These are phyloP conservation scores for Tulasnella sp. DNA, from an alignment of 768 basidiomycete genomes.

Conservation along the genomic window DNA sequence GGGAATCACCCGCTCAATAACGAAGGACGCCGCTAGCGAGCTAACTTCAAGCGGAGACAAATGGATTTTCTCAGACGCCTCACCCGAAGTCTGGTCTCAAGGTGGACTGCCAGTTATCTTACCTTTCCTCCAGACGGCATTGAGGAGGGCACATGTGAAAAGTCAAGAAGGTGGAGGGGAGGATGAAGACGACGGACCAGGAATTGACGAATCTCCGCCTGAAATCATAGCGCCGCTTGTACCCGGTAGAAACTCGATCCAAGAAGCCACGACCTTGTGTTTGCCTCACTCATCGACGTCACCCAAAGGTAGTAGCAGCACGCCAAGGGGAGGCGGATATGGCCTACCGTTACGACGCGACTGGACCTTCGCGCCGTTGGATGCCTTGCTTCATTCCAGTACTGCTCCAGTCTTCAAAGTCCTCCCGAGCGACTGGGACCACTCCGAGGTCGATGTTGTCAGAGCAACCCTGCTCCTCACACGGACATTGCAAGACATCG, in stretches of 20 bases:
- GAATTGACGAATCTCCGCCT: conserved; percentile 12
- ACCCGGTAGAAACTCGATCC: conserved; percentile 59
- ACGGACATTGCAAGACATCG: conserved; percentile 52
- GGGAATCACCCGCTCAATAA: conserved; percentile 37
- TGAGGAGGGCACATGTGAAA: conserved; percentile 44
- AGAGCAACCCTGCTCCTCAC: conserved; percentile 69
- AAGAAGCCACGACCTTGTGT: conserved; percentile 33
- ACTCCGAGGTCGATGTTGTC: conserved; percentile 76
- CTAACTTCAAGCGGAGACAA: conserved; percentile 31
- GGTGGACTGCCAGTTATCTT: conserved; percentile 49
- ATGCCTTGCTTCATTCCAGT: conserved; percentile 80
- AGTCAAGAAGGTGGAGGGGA: conserved; percentile 42
- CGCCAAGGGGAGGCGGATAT: conserved; percentile 41
- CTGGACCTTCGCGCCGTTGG: conserved; percentile 71
- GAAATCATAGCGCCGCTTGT: conserved; percentile 51
- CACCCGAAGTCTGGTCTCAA: conserved; percentile 31
- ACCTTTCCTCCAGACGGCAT: conserved; percentile 62
- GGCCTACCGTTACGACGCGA: conserved; percentile 51
- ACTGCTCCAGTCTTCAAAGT: conserved; percentile 69
- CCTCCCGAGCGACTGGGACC: conserved; percentile 73
- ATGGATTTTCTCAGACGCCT: conserved; percentile 29
- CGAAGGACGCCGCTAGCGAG: conserved; percentile 40
- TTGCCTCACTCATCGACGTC: conserved; percentile 42
- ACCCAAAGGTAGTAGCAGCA: conserved; percentile 57
- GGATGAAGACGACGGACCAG: conserved; percentile 23